Percentiles rank a stretch among this genome's conserved stretches.
phyloP scores from a whole-genome alignment of 2,329 filamentous ascomycete genomes.

The Rhinocladiella similis region DNA sequence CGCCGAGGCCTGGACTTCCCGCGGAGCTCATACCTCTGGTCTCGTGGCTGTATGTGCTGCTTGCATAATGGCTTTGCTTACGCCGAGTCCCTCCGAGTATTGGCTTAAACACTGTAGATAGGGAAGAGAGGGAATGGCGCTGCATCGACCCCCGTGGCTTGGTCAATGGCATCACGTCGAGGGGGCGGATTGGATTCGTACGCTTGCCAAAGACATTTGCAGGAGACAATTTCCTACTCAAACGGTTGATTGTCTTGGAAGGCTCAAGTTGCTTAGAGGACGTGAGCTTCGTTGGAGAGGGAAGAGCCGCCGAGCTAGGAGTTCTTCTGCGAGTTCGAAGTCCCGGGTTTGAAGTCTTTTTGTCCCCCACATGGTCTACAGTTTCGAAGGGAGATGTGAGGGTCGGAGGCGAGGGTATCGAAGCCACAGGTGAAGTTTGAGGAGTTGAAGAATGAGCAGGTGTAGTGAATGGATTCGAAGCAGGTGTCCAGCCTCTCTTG shows the following conservation, averaged over 20 bases:
- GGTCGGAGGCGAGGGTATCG: not conserved
- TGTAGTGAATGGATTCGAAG: conserved; percentile 17
- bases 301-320: conserved; percentile 16
- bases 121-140: conserved; percentile 16
- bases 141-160: not conserved
- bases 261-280: not conserved
- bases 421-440: conserved; percentile 15
- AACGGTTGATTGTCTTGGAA: not conserved
- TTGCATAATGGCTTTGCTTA: conserved; percentile 10
- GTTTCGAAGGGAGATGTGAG: conserved; percentile 12
- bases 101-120: conserved; percentile 20
- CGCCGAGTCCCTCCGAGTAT: conserved; percentile 5
- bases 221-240: conserved; percentile 1
- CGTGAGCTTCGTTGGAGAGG: conserved; percentile 1
- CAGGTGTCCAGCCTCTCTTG: conserved; percentile 13
- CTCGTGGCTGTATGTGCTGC: conserved; percentile 27
- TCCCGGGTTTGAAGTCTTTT: not conserved
- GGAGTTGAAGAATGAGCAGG: conserved; percentile 14
- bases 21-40: conserved; percentile 18
- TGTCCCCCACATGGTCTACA: not conserved
- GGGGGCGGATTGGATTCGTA: not conserved
- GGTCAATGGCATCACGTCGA: conserved; percentile 7
- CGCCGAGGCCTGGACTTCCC: conserved; percentile 2
- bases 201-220: conserved; percentile 1
- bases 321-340: conserved; percentile 7